phyloP scores from a whole-genome alignment of 768 basidiomycete genomes.

The Tylopilus sp. region DNA sequence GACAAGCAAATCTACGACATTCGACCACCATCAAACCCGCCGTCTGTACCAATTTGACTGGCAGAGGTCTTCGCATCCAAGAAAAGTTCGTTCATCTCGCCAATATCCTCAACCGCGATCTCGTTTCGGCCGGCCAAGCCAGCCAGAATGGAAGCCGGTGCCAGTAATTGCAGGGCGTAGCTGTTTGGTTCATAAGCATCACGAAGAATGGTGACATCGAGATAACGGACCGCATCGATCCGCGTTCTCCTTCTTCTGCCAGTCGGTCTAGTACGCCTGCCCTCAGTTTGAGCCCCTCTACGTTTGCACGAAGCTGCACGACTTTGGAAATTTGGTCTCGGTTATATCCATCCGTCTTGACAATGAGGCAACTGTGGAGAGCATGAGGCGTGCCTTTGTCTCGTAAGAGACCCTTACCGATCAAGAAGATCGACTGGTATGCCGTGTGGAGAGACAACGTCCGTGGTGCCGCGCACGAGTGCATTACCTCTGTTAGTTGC shows the following conservation, averaged over 20 bases:
- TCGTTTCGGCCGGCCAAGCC: conserved; percentile 71
- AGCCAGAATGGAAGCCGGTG: conserved; percentile 87
- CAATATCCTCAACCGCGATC: conserved; percentile 84
- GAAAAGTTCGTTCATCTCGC: conserved; percentile 93
- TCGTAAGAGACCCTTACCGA: conserved; percentile 47
- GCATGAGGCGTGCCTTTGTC: conserved; percentile 2
- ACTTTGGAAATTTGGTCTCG: too few species aligned
- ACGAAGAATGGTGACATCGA: conserved; percentile 5
- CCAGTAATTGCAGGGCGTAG: conserved; percentile 87
- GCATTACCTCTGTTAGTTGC: conserved; percentile 95
- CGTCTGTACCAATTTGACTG: conserved; percentile 44
- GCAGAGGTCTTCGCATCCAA: conserved; percentile 87
- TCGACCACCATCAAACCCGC: conserved; percentile 32
- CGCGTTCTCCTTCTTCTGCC: conserved; percentile 77
- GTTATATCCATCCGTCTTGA: conserved; percentile 35
- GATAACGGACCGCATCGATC: conserved; percentile 66
- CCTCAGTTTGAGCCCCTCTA: conserved; percentile 78
- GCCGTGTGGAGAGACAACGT: conserved; percentile 90
- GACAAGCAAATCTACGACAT: conserved; percentile 26
- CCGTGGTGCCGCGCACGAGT: conserved; percentile 89
- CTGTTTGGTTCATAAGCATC: conserved; percentile 36
- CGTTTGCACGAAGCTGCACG: conserved; percentile 50
- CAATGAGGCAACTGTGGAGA: conserved; percentile 82
- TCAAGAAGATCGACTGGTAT: conserved; percentile 92
- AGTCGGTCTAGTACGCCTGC: conserved; percentile 75